Percentiles rank a stretch among this genome's conserved stretches.
These are phyloP conservation scores for Mycosphaerella sp. DNA, from an alignment of 2,329 filamentous ascomycete species.

Conservation along the genomic window DNA sequence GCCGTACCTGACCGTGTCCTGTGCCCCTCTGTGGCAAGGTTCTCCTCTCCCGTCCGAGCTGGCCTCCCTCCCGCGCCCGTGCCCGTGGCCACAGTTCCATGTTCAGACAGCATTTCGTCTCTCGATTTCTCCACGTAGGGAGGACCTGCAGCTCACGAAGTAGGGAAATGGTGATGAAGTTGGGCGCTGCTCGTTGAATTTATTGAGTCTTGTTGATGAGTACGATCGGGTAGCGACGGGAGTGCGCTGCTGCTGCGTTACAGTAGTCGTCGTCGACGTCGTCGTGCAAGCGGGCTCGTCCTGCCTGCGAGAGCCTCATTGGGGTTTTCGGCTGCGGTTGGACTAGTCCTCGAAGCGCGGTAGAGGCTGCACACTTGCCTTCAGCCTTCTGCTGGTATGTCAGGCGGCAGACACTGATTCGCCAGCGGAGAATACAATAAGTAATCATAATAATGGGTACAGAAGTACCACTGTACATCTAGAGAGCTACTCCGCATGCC, in stretches of 20 bases:
- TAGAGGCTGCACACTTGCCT: slow-evolving; percentile 13
- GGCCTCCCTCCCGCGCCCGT: too few relatives aligned
- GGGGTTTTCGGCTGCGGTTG: not conserved
- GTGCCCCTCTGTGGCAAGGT: slow-evolving; percentile 9
- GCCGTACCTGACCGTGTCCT: not conserved
- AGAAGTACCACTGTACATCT: slow-evolving; percentile 6
- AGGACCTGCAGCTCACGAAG: slow-evolving; percentile 1
- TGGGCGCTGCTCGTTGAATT: not conserved
- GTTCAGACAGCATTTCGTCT: not conserved
- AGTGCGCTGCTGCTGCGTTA: too few relatives aligned
- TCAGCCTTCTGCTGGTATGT: slow-evolving; percentile 11
- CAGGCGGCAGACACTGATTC: slow-evolving; percentile 14
- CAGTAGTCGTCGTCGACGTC: too few relatives aligned
- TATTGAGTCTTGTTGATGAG: too few relatives aligned
- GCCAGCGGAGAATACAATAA: slow-evolving; percentile 14
- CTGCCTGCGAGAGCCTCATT: too few relatives aligned
- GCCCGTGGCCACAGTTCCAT: not conserved
- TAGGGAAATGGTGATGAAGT: not conserved
- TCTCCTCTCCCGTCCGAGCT: slow-evolving; percentile 1
- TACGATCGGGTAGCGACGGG: too few relatives aligned
- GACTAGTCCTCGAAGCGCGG: not conserved
- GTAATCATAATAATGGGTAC: slow-evolving; percentile 10
- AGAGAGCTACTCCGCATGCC: slow-evolving; percentile 18
- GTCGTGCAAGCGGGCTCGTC: too few relatives aligned
- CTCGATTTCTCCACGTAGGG: slow-evolving; percentile 1